Evolutionary conservation across 129 eudicot species (phyloP).

Genomic region (Escallonia herrerae): DNA sequence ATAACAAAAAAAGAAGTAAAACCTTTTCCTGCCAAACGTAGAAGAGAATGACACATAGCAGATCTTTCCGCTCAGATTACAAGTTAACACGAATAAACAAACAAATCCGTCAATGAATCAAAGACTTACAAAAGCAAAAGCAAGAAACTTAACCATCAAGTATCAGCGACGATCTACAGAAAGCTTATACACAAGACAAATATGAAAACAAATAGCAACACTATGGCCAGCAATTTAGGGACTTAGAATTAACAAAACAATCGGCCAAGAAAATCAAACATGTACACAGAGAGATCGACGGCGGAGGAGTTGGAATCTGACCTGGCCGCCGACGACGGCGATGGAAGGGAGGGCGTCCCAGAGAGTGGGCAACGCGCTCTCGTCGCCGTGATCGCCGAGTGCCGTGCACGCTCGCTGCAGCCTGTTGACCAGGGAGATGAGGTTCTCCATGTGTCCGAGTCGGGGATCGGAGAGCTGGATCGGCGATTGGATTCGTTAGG

Average conservation of each 20-base stretch:
- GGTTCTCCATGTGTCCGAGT: slow-evolving; percentile 53
- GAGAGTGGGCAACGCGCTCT: slow-evolving; percentile 84
- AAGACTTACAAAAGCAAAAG: too few species aligned
- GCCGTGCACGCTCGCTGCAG: slow-evolving; percentile 94
- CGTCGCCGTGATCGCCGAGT: slow-evolving; percentile 91
- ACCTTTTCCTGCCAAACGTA: too few species aligned
- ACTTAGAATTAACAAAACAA: too few species aligned
- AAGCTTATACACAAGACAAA: too few species aligned
- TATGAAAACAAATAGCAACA: too few species aligned
- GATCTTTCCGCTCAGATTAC: neutral
- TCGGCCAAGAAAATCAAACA: too few species aligned
- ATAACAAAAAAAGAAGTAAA: too few species aligned
- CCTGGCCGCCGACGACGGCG: slow-evolving; percentile 95
- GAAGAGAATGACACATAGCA: neutral
- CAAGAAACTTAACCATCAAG: too few species aligned
- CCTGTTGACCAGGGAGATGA: slow-evolving; percentile 69
- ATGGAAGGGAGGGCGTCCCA: slow-evolving; percentile 95
- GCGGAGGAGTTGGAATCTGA: slow-evolving; percentile 7
- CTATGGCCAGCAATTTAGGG: too few species aligned
- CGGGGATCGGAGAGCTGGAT: slow-evolving; percentile 6
- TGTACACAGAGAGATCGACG: too few species aligned
- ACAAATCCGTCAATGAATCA: neutral
- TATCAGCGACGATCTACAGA: too few species aligned
- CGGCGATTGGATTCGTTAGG: slow-evolving; percentile 8
- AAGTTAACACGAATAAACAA: neutral